A percentile compares a stretch with the other conserved stretches of the same genome.
phyloP scores from a whole-genome alignment of 169 alveolate species.

The Cryptosporidium ubiquitum region DNA sequence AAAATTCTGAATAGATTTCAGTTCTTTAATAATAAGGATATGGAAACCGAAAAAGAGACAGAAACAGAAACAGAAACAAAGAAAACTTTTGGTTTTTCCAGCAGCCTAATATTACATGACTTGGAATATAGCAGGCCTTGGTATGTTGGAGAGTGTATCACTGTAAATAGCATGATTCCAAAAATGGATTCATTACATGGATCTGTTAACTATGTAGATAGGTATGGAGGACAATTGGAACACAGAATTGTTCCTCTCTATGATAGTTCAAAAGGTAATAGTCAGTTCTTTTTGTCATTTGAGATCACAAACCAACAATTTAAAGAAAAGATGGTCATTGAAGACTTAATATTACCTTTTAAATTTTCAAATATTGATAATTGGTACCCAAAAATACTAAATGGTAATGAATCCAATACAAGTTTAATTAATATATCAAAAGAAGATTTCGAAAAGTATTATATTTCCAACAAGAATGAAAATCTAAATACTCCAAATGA shows the following conservation, averaged over 20 bases:
- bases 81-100: not conserved
- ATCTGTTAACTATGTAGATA: conserved; percentile 14
- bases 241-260: conserved; percentile 6
- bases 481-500: not conserved
- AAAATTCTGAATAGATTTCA: not conserved
- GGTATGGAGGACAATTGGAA: not conserved
- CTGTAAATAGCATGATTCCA: conserved; percentile 7
- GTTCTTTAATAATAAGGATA: not conserved
- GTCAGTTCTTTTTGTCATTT: not conserved
- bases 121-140: conserved; percentile 11
- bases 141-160: conserved; percentile 39
- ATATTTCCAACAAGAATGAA: not conserved
- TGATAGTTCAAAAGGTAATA: not conserved
- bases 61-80: not conserved
- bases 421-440: conserved; percentile 1
- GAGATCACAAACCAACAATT: conserved; percentile 19
- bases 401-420: conserved; percentile 39
- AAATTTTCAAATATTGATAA: not conserved
- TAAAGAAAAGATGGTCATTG: conserved; percentile 15
- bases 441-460: not conserved
- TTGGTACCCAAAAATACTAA: not conserved
- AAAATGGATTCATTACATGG: conserved; percentile 51
- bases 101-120: conserved; percentile 15
- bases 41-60: not conserved
- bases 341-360: conserved; percentile 6